phyloP scores from a whole-genome alignment of 208 protist genomes.

The Trypanosoma avium region DNA sequence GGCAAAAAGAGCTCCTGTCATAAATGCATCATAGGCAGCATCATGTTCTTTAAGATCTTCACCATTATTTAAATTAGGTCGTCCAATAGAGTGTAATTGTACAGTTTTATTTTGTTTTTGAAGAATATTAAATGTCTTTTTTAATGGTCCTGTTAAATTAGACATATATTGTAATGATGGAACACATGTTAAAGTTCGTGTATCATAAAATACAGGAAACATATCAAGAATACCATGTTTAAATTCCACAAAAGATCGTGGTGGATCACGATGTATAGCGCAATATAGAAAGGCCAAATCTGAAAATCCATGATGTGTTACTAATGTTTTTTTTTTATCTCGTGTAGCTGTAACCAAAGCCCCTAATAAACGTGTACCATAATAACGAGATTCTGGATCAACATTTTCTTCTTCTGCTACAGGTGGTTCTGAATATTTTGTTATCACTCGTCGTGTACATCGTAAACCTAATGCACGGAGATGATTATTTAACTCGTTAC shows the following conservation, averaged over 20 bases:
- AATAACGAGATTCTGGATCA: conserved; percentile 14
- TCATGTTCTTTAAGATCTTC: conserved; percentile 21
- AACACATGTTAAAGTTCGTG: conserved; percentile 45
- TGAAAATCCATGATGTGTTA: conserved; percentile 63
- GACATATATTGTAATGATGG: conserved; percentile 38
- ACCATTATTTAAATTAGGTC: neutral
- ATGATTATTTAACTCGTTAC: conserved; percentile 25
- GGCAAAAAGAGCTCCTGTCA: conserved; percentile 58
- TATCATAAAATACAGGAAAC: conserved; percentile 70
- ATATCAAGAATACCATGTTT: conserved; percentile 37
- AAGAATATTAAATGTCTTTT: conserved; percentile 25
- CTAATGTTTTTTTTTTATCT: conserved; percentile 35
- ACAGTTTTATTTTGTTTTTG: neutral
- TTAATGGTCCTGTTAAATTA: conserved; percentile 42
- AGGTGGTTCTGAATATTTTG: neutral
- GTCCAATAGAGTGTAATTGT: neutral
- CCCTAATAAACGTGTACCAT: conserved; percentile 42
- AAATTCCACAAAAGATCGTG: conserved; percentile 36
- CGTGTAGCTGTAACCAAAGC: conserved; percentile 44
- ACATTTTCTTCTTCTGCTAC: neutral
- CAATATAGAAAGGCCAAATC: conserved; percentile 64
- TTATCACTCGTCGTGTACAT: neutral
- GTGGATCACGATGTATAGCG: conserved; percentile 35
- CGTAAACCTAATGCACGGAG: conserved; percentile 23
- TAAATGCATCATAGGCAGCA: conserved; percentile 51